Base-by-base conservation (phyloP, 2,329 filamentous ascomycete genomes). In the Aspergillus sclerotialis region DNA sequence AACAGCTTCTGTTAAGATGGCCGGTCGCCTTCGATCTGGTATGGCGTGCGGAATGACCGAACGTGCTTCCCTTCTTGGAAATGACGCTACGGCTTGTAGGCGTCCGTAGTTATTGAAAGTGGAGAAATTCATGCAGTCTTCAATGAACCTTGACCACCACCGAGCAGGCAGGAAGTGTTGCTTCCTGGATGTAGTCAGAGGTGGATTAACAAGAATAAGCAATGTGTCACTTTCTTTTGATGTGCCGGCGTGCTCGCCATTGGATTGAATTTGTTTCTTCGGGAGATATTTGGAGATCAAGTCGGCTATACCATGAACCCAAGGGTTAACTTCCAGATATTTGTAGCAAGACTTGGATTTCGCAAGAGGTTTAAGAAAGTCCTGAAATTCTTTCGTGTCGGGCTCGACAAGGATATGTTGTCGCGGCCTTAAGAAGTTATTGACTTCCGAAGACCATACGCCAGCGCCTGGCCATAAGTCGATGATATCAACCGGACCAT, bases 351-450 rank as follows among this genome's bases (percentile, higher is more conserved):
- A 61, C 33, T 70, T 68, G 2, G 63, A 64, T 1, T 69, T 50
- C 5, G 76, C 56, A 2, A 88, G 65, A 0, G 75, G 67, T 12
- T 72, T 49, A 15, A 94, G 74, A 40, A 81, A 77, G 0, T 75
- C 66, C 1, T 62, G 43, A 55, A 84, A 90, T 3, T 72, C 49
- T 0, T 68, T 60, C 2, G 62, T 57, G 21, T 84, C 75, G 3
- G 80, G 78, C 52, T 96, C 89, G 60, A 95, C 71, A 27, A 98
- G 69, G 28, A 95, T 65, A 64, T 98, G 92, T 4, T 76, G 80
- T 37, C 87, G 79, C 4, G 90, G 90, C 49, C 86, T 65, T 6
- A 98, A 68, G 29, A 74, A 65, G 0, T 85, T 70, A 54, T 94
- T 79, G 1, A 96, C 67, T 49, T 82, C 84, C 17, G 69, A 68